Conservation (phyloP, 129 eudicot species). For the Artemisia annua region DNA sequence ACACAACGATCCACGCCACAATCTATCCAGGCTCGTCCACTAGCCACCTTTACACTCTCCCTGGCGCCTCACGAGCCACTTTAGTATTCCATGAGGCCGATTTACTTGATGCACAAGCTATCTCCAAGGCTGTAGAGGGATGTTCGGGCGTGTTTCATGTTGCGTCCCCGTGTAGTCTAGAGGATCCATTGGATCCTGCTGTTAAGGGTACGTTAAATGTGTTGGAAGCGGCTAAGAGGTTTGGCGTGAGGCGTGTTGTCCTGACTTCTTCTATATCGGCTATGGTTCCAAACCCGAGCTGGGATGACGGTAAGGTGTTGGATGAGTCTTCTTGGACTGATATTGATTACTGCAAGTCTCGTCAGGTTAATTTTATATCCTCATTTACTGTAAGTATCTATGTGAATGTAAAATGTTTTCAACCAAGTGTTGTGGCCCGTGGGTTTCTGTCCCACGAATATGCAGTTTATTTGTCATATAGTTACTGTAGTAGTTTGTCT, state of each 20-base stretch:
- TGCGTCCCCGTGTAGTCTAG: conserved; percentile 78
- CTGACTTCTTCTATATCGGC: conserved; percentile 79
- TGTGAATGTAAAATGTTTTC: neutral
- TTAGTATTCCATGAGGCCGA: conserved; percentile 56
- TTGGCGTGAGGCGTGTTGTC: conserved; percentile 63
- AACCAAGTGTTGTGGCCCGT: neutral
- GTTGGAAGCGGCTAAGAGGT: conserved; percentile 55
- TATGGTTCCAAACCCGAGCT: conserved; percentile 64
- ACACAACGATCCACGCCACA: conserved; percentile 77
- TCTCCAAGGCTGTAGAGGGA: conserved; percentile 47
- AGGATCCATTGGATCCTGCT: conserved; percentile 74
- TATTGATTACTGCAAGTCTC: conserved; percentile 62
- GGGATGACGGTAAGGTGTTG: conserved; percentile 40
- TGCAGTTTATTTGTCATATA: too few relatives aligned
- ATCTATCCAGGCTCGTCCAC: conserved; percentile 62
- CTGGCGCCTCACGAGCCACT: conserved; percentile 39
- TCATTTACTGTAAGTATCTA: neutral
- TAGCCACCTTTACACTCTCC: conserved; percentile 57
- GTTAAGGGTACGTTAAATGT: conserved; percentile 68
- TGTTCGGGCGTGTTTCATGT: conserved; percentile 79
- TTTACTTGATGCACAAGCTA: conserved; percentile 50
- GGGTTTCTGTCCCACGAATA: too few relatives aligned
- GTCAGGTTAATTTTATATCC: conserved; percentile 39
- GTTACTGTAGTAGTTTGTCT: too few relatives aligned
- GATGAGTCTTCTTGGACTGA: conserved; percentile 85